phyloP scores from a whole-genome alignment of 768 basidiomycete genomes.

The Xanthoconium stramineum region DNA sequence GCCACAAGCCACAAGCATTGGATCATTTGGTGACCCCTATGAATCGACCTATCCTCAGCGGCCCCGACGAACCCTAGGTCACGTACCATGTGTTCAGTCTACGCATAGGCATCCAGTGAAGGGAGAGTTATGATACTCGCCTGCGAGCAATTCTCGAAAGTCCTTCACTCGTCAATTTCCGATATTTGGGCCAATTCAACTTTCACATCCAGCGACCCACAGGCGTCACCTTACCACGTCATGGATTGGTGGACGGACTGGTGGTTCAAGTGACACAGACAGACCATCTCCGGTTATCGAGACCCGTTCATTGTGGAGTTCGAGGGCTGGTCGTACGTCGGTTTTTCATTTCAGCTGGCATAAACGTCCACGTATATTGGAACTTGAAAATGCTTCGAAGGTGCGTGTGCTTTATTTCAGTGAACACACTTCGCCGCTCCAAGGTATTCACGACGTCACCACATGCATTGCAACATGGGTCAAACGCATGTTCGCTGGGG shows the following conservation, averaged over 20 bases:
- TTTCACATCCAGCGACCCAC: too few species aligned
- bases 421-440: not conserved
- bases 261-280: too few species aligned
- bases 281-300: not conserved
- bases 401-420: not conserved
- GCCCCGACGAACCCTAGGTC: not conserved
- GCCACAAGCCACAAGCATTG: too few species aligned
- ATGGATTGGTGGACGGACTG: too few species aligned
- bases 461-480: not conserved
- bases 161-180: constrained; percentile 1
- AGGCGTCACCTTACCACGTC: too few species aligned
- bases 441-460: not conserved
- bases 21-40: not conserved
- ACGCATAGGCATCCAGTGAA: not conserved
- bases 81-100: not conserved
- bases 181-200: not conserved
- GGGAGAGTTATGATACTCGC: constrained; percentile 3
- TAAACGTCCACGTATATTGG: not conserved
- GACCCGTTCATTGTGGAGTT: too few species aligned
- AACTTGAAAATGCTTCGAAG: not conserved
- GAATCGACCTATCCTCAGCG: not conserved
- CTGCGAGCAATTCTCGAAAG: not conserved
- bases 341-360: not conserved
- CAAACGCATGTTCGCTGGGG: not conserved
- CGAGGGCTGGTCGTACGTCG: not conserved